Percentiles rank a stretch among this genome's conserved stretches.
phyloP scores from a whole-genome alignment of 306 rosid species.

The Acacia acuminata region DNA sequence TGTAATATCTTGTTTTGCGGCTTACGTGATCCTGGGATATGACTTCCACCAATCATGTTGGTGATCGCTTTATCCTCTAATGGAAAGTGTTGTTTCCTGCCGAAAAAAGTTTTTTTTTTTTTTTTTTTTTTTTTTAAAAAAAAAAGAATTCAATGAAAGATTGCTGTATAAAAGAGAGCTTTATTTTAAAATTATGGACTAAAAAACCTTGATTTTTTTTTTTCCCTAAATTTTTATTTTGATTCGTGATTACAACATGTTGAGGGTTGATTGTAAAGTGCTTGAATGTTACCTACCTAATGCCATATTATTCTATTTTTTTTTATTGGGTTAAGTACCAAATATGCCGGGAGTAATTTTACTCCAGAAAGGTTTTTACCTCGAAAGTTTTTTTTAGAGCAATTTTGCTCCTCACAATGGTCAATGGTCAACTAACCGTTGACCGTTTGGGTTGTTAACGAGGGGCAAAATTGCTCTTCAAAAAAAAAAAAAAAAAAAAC shows the following conservation, averaged over 20 bases:
- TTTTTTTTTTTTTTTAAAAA: background rate
- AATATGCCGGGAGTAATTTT: no score
- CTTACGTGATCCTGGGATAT: slow-evolving; percentile 7
- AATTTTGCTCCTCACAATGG: no score
- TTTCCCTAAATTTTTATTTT: background rate
- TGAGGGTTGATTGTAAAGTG: background rate
- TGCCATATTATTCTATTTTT: no score
- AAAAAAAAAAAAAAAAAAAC: no score
- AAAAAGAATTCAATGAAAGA: background rate
- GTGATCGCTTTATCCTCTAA: slow-evolving; percentile 51
- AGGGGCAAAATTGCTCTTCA: no score
- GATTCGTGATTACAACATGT: background rate
- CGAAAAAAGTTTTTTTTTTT: background rate
- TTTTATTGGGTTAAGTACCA: no score
- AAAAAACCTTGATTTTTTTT: background rate
- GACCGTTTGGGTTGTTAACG: no score
- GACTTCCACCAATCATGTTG: slow-evolving; percentile 58
- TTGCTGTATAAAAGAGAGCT: background rate
- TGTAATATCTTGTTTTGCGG: background rate
- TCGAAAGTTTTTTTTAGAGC: no score
- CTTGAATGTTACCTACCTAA: background rate
- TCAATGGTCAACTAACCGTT: no score
- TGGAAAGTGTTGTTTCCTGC: background rate
- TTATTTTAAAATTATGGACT: background rate
- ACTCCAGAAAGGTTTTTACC: no score